Percentiles rank a stretch among this genome's conserved stretches.
Evolutionary conservation across 176 grass and related monocot species (phyloP).

Genomic region (Pontederia crassipes): DNA sequence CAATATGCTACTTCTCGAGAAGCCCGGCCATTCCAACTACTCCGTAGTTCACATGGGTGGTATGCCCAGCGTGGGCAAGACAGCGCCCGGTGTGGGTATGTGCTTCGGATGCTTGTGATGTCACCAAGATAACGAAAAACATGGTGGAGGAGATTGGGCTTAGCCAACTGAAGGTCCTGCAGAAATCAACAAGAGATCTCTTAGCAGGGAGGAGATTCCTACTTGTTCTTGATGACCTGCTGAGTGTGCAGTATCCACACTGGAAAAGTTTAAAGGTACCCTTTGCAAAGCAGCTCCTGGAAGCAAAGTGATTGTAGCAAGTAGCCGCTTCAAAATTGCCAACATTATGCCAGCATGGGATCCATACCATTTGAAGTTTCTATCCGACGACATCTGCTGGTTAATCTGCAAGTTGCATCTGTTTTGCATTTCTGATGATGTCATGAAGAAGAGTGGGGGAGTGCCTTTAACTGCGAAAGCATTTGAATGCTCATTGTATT

Average conservation of each 20-base stretch:
- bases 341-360: neutral
- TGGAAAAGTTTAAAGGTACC: constrained; percentile 7
- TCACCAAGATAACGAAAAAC: too few species aligned
- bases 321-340: neutral
- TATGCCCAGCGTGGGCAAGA: too few species aligned
- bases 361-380: neutral
- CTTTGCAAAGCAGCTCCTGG: neutral
- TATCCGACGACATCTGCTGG: constrained; percentile 9
- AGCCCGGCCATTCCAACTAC: too few species aligned
- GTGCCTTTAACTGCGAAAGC: constrained; percentile 20
- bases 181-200: too few species aligned
- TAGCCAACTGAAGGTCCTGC: too few species aligned
- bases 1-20: too few species aligned
- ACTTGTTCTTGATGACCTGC: constrained; percentile 24
- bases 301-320: constrained; percentile 18
- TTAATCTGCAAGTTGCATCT: neutral
- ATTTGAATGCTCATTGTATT: constrained; percentile 11
- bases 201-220: neutral
- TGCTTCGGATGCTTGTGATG: too few species aligned
- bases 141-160: too few species aligned
- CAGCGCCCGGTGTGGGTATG: too few species aligned
- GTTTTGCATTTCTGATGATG: constrained; percentile 13
- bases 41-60: too few species aligned
- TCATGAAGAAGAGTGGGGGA: constrained; percentile 20
- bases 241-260: neutral